Evolutionary conservation across 345 rosid species (phyloP), one percentile per base, ranked within the genome.

Genomic region (Eucalyptus marginata): DNA sequence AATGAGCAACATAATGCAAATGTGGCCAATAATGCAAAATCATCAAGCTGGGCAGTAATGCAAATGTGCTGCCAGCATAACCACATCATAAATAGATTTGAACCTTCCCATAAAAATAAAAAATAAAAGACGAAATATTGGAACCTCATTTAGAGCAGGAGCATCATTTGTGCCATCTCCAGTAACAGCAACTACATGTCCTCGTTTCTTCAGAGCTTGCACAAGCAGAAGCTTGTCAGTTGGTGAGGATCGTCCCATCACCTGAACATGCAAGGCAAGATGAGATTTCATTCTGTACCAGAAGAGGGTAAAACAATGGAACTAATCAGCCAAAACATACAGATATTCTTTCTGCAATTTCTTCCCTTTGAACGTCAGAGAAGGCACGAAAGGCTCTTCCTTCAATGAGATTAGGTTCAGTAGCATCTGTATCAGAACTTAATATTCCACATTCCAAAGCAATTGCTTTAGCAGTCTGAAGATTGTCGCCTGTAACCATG

Each of bases 91-190:
- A 86, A 14, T 56, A 86, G 49, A 86, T 62, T 29, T 3, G 27
- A 87, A 87, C 46, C 47, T 27, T 15, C 20, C 18, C 62, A 36
- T 46, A 56, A 87, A 87, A 59, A 49, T 56, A 12, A 29, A 59
- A 62, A 3, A 52, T 52, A 62, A 62, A 29, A 3, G 49, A 87
- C 8, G 24, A 36, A 43, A 4, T 25, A 18, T 62, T 13, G 52
- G 16, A 68, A 87, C 89, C 86, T 88, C 91, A 52, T 90, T 81
- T 6, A 94, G 90, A 47, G 95, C 95, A 13, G 93, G 94, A 8
- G 96, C 94, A 51, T 95, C 96, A 86, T 93, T 93, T 24, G 94
- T 93, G n/a, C 94, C 95, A 87, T 94, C 95, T 36, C 95, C 94
- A 4, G 95, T 92, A 81, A 93, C 95, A 44, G 92, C 96, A 22